Percentiles rank a stretch among this genome's conserved stretches.
Conservation (phyloP, 805 yeast species). For the Nakazawaea peltata region DNA sequence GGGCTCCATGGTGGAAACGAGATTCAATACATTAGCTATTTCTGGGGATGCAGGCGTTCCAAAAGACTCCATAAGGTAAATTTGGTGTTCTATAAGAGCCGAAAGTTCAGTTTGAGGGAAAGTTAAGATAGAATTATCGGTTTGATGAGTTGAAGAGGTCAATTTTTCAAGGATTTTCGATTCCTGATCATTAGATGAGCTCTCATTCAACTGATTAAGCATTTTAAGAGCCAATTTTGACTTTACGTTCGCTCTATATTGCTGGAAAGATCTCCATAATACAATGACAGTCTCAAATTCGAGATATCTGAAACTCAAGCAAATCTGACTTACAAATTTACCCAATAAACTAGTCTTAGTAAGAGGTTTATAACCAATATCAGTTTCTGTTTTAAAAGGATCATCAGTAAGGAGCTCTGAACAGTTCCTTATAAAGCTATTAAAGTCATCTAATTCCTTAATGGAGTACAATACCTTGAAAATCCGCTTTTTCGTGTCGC, state of each 20-base stretch:
- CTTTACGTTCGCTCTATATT: slow-evolving; percentile 23
- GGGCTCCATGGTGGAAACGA: slow-evolving; percentile 40
- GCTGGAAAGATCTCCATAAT: slow-evolving; percentile 33
- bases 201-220: no score
- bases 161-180: slow-evolving; percentile 2
- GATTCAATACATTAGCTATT: slow-evolving; percentile 30
- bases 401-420: slow-evolving; percentile 26
- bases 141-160: not conserved
- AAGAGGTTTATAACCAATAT: slow-evolving; percentile 14
- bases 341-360: slow-evolving; percentile 37
- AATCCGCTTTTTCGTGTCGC: slow-evolving; percentile 22
- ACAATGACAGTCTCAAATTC: slow-evolving; percentile 37
- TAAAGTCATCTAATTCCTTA: slow-evolving; percentile 39
- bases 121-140: slow-evolving; percentile 16
- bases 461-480: slow-evolving; percentile 37
- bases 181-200: not conserved
- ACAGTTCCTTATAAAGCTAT: slow-evolving; percentile 26
- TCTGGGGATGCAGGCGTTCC: slow-evolving; percentile 42
- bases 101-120: slow-evolving; percentile 46
- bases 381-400: slow-evolving; percentile 11
- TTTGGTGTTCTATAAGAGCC: slow-evolving; percentile 43
- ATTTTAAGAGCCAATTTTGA: slow-evolving; percentile 9
- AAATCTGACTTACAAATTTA: slow-evolving; percentile 31
- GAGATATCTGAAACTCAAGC: slow-evolving; percentile 31
- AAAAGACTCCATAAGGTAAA: slow-evolving; percentile 39